These are phyloP conservation scores for Pisolithus microcarpus DNA, from an alignment of 768 basidiomycete genomes.

Conservation along the genomic window DNA sequence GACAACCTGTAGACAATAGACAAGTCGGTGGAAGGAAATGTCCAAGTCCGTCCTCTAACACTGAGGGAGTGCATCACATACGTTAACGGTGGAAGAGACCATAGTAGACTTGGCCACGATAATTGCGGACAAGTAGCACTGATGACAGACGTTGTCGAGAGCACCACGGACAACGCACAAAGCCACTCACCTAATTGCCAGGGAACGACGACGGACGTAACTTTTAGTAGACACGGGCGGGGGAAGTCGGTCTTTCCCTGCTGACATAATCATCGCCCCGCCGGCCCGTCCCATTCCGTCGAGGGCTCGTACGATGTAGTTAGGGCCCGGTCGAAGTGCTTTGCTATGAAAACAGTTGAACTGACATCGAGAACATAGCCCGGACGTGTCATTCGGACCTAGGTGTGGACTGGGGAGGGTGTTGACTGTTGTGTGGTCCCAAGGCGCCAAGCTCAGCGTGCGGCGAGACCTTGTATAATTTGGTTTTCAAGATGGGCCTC, in stretches of 20 bases:
- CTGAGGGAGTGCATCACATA: conserved; percentile 32
- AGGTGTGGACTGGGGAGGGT: background rate
- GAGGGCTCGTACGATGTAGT: background rate
- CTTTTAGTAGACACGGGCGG: conserved; percentile 10
- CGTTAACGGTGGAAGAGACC: conserved; percentile 73
- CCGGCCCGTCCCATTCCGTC: background rate
- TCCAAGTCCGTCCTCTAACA: background rate
- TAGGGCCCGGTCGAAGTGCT: background rate
- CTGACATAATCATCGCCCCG: conserved; percentile 22
- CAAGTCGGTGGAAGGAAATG: background rate
- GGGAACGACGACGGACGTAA: conserved; percentile 5
- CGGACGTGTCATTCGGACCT: background rate
- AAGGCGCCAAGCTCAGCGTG: background rate
- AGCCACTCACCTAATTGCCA: conserved; percentile 6
- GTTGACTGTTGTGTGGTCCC: background rate
- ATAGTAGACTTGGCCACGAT: conserved; percentile 30
- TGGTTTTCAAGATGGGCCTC: background rate
- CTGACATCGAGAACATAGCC: background rate
- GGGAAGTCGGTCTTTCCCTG: conserved; percentile 22
- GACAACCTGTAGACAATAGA: conserved; percentile 55
- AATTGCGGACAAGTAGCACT: conserved; percentile 12
- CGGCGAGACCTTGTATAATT: background rate
- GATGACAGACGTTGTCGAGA: conserved; percentile 2
- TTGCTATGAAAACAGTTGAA: background rate
- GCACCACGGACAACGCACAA: background rate